A percentile compares a stretch with the other conserved stretches of the same genome.
phyloP scores from a whole-genome alignment of 768 basidiomycete genomes.

The Macrolepiota dolichaula region DNA sequence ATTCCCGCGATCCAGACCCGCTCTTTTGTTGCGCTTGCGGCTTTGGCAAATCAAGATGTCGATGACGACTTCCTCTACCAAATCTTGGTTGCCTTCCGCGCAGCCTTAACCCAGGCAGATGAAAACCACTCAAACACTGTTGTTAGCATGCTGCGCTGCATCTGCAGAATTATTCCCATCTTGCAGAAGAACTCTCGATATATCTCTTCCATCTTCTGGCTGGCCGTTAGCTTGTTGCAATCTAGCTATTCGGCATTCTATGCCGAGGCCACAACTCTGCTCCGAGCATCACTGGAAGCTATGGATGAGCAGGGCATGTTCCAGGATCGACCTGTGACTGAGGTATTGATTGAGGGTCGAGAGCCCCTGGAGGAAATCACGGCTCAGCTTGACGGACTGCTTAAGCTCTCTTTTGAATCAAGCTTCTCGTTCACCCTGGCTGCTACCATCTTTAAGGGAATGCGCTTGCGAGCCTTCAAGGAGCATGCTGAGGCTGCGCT shows the following conservation, averaged over 20 bases:
- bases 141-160: conserved; percentile 86
- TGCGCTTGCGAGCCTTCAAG: conserved; percentile 64
- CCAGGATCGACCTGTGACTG: conserved; percentile 46
- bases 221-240: conserved; percentile 81
- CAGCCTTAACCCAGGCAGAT: conserved; percentile 62
- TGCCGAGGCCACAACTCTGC: conserved; percentile 62
- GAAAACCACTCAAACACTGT: conserved; percentile 70
- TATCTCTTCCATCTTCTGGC: conserved; percentile 77
- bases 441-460: conserved; percentile 81
- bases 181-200: conserved; percentile 70
- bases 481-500: conserved; percentile 60
- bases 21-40: conserved; percentile 79
- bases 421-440: conserved; percentile 83
- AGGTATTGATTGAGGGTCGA: conserved; percentile 62
- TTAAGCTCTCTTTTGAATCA: conserved; percentile 73
- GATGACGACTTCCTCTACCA: conserved; percentile 94
- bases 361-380: conserved; percentile 63
- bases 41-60: conserved; percentile 79
- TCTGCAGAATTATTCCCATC: conserved; percentile 73
- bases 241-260: conserved; percentile 71
- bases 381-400: conserved; percentile 65
- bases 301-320: conserved; percentile 63
- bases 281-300: conserved; percentile 61
- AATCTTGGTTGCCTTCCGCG: conserved; percentile 83
- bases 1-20: conserved; percentile 86